These are phyloP conservation scores for Fraxinus baroniana DNA, from an alignment of 305 asterid genomes.

Conservation along the genomic window DNA sequence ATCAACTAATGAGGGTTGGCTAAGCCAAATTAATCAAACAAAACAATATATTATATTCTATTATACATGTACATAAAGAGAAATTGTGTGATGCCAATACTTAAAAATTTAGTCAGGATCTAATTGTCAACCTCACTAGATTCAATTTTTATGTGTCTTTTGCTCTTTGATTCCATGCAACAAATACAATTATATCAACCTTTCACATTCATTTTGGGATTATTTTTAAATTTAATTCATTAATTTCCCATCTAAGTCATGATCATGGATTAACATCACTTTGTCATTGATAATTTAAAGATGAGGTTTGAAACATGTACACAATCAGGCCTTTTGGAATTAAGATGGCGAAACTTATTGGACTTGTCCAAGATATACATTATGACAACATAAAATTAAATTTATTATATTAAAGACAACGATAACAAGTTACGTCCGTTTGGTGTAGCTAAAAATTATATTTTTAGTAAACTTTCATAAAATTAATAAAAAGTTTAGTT, in stretches of 20 bases:
- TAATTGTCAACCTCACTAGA: slow-evolving; percentile 22
- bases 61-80: not conserved
- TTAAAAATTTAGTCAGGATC: slow-evolving; percentile 8
- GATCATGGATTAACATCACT: not conserved
- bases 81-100: not conserved
- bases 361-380: not conserved
- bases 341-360: not conserved
- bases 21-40: not conserved
- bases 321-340: not conserved
- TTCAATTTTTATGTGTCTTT: slow-evolving; percentile 20
- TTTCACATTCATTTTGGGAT: slow-evolving; percentile 22
- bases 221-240: slow-evolving; percentile 4
- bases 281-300: not conserved
- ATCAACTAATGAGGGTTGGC: slow-evolving; percentile 28
- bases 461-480: not conserved
- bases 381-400: not conserved
- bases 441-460: not conserved
- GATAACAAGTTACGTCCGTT: not conserved
- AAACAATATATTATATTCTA: not conserved
- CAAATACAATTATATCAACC: slow-evolving; percentile 15
- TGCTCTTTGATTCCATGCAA: slow-evolving; percentile 15
- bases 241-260: slow-evolving; percentile 1
- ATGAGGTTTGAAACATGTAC: not conserved
- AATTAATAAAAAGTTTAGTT: not conserved
- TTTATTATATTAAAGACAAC: not conserved